Percentiles rank a stretch among this genome's conserved stretches.
These are phyloP conservation scores for Linaria vulgaris DNA, from an alignment of 257 asterid genomes.

Conservation along the genomic window DNA sequence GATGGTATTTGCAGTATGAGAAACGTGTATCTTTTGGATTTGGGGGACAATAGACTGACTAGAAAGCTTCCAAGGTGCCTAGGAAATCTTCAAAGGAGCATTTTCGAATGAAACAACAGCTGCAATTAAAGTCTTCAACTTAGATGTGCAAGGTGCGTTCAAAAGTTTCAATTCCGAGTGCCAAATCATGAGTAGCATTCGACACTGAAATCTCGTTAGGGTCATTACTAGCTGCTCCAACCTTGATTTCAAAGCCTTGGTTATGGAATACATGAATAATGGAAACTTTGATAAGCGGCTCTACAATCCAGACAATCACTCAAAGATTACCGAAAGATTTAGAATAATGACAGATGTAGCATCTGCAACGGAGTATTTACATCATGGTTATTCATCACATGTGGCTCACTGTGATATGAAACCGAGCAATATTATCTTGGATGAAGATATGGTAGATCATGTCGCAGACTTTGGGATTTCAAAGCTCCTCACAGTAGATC, in stretches of 20 bases:
- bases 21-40: background rate
- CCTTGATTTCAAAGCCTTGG: conserved; percentile 20
- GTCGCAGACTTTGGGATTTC: background rate
- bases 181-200: conserved; percentile 3
- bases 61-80: conserved; percentile 23
- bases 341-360: conserved; percentile 14
- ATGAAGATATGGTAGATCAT: background rate
- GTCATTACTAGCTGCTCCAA: too few species aligned
- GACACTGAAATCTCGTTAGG: conserved; percentile 13
- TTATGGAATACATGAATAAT: conserved; percentile 15
- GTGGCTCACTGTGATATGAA: conserved; percentile 40
- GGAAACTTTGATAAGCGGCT: conserved; percentile 20
- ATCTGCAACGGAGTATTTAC: conserved; percentile 11
- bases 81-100: conserved; percentile 10
- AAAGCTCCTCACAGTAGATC: too few species aligned
- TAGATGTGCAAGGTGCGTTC: background rate
- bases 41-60: conserved; percentile 10
- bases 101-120: background rate
- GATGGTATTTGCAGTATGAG: conserved; percentile 14
- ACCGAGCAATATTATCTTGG: conserved; percentile 36
- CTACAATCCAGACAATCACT: background rate
- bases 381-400: conserved; percentile 3
- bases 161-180: conserved; percentile 18
- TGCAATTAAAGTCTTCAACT: conserved; percentile 12
- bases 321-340: background rate